Base-by-base conservation (phyloP, 2,329 filamentous ascomycete genomes). In the Trichoderma brevicompactum region DNA sequence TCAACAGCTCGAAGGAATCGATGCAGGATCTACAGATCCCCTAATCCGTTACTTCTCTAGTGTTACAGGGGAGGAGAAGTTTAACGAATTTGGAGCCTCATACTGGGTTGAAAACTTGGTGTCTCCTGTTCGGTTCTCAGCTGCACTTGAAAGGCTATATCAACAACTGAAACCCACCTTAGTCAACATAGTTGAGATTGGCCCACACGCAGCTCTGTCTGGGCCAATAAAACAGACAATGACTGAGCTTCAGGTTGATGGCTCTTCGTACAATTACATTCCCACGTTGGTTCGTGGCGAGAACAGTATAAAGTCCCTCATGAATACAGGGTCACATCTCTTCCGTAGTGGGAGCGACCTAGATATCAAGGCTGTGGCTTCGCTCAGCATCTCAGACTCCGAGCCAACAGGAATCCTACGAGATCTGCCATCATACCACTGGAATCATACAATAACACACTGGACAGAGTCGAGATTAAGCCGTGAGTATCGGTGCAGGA, bases 51-150 rank as follows among this genome's bases (percentile, higher is more conserved):
- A 67, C 58, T 6, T 65, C 17, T 6, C 56, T 1, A 60, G 43
- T 12, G 56, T 60, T 34, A 60, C 56, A 0, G 56, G 44, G 2
- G 43, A 49, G 17, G 56, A 49, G 3, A 60, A 49, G 12, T 13
- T 49, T 28, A 32, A 49, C 28, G 50, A 38, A 2, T 68, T 70
- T 61, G 65, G 60, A 9, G 66, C 62, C 1, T 69, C 64, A 7
- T 66, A 70, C 60, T 70, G 69, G 69, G 34, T 44, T 2, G 52
- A 61, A 10, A 70, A 70, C 13, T 38, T 69, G 13, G 44, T 65
- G 10, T 38, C 54, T 1, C 63, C 71, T 1, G 74, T 74, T 0
- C 58, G 72, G 0, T 76, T 77, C 66, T 49, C 58, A 7, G 64
- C 70, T 7, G 72, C 72, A 38, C 53, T 70, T 10, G 60, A 55